Evolutionary conservation across 257 asterid genomes (phyloP).

Genomic region (Vinca minor): DNA sequence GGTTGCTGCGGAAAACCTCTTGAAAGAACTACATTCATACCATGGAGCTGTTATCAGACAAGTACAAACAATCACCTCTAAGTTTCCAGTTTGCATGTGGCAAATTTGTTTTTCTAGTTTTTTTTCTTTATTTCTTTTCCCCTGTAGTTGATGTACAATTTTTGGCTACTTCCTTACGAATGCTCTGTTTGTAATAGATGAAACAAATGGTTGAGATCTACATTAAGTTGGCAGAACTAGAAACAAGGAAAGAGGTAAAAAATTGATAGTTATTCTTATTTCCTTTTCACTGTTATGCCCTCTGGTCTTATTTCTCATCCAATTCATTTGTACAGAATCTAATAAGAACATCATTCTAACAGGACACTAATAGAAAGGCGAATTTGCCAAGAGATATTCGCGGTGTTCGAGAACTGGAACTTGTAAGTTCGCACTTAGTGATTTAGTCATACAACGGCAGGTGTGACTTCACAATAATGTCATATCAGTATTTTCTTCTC

Average conservation of each 20-base stretch:
- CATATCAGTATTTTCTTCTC: neutral
- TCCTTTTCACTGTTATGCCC: constrained; percentile 3
- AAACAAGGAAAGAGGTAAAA: constrained; percentile 82
- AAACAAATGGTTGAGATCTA: constrained; percentile 96
- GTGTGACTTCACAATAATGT: neutral
- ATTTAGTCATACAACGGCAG: neutral
- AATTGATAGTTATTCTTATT: constrained; percentile 8
- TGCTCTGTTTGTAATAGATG: constrained; percentile 49
- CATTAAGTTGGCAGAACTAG: constrained; percentile 95
- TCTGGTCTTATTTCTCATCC: constrained; percentile 4
- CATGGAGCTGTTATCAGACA: constrained; percentile 75
- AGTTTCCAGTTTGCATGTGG: constrained; percentile 5
- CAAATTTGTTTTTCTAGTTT: too few relatives aligned
- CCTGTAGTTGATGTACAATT: constrained; percentile 12
- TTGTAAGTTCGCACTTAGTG: constrained; percentile 44
- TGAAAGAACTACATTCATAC: constrained; percentile 62
- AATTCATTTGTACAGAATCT: constrained; percentile 7
- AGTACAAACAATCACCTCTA: constrained; percentile 33
- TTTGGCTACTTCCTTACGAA: constrained; percentile 12
- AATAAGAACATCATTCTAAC: constrained; percentile 25
- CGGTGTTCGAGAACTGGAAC: constrained; percentile 77
- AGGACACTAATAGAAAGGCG: constrained; percentile 86
- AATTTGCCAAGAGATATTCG: constrained; percentile 87
- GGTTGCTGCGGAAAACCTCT: constrained; percentile 84
- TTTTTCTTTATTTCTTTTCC: too few relatives aligned